These are phyloP conservation scores for Melaleuca alternifolia DNA, from an alignment of 345 rosid genomes.

Conservation along the genomic window DNA sequence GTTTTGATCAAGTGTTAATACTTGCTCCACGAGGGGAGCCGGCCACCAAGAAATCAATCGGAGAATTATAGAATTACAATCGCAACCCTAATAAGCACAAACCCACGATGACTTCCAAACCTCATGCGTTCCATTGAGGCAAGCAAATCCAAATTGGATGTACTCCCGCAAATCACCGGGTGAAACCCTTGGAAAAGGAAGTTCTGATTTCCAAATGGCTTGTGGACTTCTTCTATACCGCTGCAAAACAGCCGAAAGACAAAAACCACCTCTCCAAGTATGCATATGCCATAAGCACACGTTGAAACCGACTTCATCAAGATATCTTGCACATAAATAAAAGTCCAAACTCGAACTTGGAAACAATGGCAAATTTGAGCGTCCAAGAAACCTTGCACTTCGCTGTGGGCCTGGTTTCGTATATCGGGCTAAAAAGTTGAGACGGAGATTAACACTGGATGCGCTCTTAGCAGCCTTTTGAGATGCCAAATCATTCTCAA, in stretches of 20 bases:
- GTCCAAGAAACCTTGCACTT: not conserved
- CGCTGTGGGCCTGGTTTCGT: fast-evolving
- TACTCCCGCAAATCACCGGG: not conserved
- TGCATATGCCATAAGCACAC: not conserved
- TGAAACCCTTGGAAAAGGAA: not conserved
- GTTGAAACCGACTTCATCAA: not conserved
- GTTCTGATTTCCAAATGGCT: not conserved
- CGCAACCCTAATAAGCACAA: too few relatives aligned
- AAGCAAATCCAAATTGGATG: not conserved
- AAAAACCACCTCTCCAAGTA: not conserved
- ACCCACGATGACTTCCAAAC: not conserved
- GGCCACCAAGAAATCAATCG: not conserved
- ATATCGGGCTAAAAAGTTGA: not conserved
- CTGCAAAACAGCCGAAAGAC: not conserved
- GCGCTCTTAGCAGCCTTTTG: too few relatives aligned
- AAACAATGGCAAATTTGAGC: not conserved
- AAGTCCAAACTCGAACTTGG: not conserved
- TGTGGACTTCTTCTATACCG: not conserved
- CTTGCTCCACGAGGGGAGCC: not conserved
- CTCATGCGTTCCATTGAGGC: not conserved
- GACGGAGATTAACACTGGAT: not conserved
- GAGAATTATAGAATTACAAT: not conserved
- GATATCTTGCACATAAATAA: not conserved
- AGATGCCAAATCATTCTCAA: too few relatives aligned
- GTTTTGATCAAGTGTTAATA: not conserved